These are phyloP conservation scores for Nyssa sinensis DNA, from an alignment of 148 eudicot species.

Conservation along the genomic window DNA sequence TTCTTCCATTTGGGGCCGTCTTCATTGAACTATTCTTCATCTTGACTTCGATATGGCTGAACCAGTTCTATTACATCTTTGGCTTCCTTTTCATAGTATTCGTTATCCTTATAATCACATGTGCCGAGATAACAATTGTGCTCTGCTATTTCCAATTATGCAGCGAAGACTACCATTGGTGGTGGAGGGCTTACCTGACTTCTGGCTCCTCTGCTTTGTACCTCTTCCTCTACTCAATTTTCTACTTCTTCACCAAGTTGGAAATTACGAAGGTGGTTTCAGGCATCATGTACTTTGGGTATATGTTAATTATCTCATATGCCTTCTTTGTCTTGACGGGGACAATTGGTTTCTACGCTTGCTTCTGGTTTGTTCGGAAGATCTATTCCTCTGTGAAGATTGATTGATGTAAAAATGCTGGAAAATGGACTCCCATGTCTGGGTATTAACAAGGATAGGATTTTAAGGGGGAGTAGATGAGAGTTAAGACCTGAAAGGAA, in stretches of 20 bases:
- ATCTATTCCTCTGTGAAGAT: conserved; percentile 46
- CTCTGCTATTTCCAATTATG: conserved; percentile 46
- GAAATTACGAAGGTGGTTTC: conserved; percentile 40
- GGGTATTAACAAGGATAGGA: background rate
- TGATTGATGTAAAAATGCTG: conserved; percentile 25
- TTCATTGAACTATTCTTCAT: conserved; percentile 45
- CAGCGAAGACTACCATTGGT: conserved; percentile 45
- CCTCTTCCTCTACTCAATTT: conserved; percentile 36
- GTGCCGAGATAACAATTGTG: conserved; percentile 40
- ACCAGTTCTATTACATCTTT: conserved; percentile 45
- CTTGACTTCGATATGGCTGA: conserved; percentile 43
- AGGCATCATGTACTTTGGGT: conserved; percentile 38
- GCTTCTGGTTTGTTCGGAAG: conserved; percentile 40
- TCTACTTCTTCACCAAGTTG: conserved; percentile 43
- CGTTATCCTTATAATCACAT: conserved; percentile 35
- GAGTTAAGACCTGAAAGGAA: background rate
- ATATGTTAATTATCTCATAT: conserved; percentile 38
- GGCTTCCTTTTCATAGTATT: conserved; percentile 45
- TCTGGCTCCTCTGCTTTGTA: conserved; percentile 42
- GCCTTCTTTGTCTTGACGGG: conserved; percentile 47
- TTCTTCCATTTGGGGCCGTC: conserved; percentile 44
- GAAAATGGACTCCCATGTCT: background rate
- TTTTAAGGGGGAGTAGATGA: background rate
- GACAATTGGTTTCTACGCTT: conserved; percentile 40
- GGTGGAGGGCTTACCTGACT: conserved; percentile 46